Evolutionary conservation across 495 filamentous ascomycete genomes (phyloP).

Genomic region (Neurospora sp.): DNA sequence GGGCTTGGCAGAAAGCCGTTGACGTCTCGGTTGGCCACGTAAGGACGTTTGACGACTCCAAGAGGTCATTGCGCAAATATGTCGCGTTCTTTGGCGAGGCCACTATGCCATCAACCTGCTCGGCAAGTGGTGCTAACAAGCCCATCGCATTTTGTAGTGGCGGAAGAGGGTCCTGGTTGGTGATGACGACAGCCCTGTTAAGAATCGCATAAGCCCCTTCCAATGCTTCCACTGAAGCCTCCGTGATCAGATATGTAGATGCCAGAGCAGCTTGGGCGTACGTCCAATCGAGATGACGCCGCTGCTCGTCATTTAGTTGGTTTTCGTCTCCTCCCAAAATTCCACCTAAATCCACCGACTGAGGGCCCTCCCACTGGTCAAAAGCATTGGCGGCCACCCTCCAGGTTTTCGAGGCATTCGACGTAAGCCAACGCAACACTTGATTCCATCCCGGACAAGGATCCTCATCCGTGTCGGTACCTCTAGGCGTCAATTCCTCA

Average conservation of each 20-base stretch:
- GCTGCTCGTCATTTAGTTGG: conserved; percentile 42
- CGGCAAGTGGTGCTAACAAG: conserved; percentile 30
- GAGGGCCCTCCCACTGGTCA: conserved; percentile 70
- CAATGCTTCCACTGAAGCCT: conserved; percentile 47
- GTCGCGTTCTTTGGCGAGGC: conserved; percentile 29
- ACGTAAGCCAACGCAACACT: conserved; percentile 67
- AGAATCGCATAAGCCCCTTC: conserved; percentile 54
- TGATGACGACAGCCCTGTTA: conserved; percentile 46
- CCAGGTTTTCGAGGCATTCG: conserved; percentile 47
- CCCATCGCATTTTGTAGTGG: conserved; percentile 33
- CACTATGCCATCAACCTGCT: conserved; percentile 18
- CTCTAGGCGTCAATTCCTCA: neutral
- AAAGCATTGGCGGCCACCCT: conserved; percentile 50
- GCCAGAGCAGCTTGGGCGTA: conserved; percentile 70
- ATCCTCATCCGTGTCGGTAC: conserved; percentile 5
- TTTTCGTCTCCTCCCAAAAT: conserved; percentile 58
- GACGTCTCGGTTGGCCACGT: conserved; percentile 55
- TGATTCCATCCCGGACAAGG: conserved; percentile 58
- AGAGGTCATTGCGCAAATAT: conserved; percentile 43
- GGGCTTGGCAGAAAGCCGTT: conserved; percentile 51
- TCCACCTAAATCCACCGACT: conserved; percentile 68
- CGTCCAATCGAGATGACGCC: conserved; percentile 42
- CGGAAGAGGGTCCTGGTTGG: conserved; percentile 45
- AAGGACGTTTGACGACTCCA: conserved; percentile 52
- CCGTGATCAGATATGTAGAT: conserved; percentile 57